Base-by-base conservation (phyloP, 2,329 filamentous ascomycete genomes). In the Colletotrichum chlorophyti region DNA sequence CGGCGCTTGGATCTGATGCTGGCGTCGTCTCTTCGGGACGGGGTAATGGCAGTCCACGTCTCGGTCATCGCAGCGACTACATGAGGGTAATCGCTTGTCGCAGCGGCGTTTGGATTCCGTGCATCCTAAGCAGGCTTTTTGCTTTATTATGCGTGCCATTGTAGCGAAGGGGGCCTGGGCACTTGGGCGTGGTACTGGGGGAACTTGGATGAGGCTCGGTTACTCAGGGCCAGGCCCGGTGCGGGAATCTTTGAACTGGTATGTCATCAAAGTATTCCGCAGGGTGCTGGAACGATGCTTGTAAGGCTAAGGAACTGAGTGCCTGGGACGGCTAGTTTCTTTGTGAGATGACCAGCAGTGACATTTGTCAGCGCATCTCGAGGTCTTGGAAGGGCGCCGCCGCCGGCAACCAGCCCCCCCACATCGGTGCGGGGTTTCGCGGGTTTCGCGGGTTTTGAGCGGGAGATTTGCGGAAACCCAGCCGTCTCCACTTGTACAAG, bases 61-160 rank as follows among this genome's bases (percentile, higher is more conserved):
- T 34, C 60, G 65, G 17, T 66, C 57, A 8, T 60, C 26, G 38
- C 72, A 74, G 15, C 72, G 67, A 38, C 64, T 64, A 27, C 72
- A 75, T 4, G 63, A 52, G 1, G 72, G 72, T 0, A 66, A 41
- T 9, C 64, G 51, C 58, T 73, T 74, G 40, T 70, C 70, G 60
- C 72, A 76, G 51, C 70, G 69, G n/a, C 73, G 67, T 59, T 76
- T 76, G 8, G 71, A 66, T 29, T 61, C 66, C 3, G 71, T 70
- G 58, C 73, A 76, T 15, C 65, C 63, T 1, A 68, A 53, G 34
- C 74, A 76, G 1, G 74, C 72, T 45, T 70, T 72, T 24, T 67
- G 65, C 63, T 53, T 61, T 15, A 11, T 23, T 3, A 37, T 17
- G 2, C 41, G 41, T 26, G 41, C 17, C 49, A 58, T 58, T 10